These are phyloP conservation scores for Solanum hybrid DNA, from an alignment of 305 asterid genomes.

Conservation along the genomic window DNA sequence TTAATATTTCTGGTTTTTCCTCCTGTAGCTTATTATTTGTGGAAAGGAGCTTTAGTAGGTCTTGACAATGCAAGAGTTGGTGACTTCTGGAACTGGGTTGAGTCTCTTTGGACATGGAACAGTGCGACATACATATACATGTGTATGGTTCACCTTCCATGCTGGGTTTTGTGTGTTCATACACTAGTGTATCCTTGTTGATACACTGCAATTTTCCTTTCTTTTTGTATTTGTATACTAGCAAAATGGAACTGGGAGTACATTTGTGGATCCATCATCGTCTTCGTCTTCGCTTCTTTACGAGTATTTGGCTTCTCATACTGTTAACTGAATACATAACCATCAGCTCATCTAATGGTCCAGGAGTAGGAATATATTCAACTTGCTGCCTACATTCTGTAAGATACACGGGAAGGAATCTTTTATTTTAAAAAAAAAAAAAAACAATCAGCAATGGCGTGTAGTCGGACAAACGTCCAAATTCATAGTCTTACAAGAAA, in stretches of 20 bases:
- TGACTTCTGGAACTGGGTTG: slow-evolving; percentile 85
- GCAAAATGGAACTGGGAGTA: neutral
- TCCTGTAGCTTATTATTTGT: slow-evolving; percentile 36
- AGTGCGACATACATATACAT: slow-evolving; percentile 80
- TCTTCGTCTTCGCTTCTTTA: neutral
- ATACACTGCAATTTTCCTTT: slow-evolving; percentile 6
- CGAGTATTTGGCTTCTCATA: neutral
- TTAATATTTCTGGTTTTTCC: slow-evolving; percentile 50
- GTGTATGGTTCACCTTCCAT: slow-evolving; percentile 86
- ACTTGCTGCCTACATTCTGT: neutral
- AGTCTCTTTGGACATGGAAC: slow-evolving; percentile 85
- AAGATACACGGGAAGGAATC: neutral
- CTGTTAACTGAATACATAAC: neutral
- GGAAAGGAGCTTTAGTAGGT: slow-evolving; percentile 51
- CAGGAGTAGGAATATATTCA: neutral
- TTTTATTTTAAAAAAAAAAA: neutral
- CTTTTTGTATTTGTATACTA: slow-evolving; percentile 15
- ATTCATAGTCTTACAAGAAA: neutral
- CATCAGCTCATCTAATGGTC: neutral
- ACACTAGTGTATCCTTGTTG: slow-evolving; percentile 41
- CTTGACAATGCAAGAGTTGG: slow-evolving; percentile 33
- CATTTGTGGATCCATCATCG: neutral
- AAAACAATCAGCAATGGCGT: neutral
- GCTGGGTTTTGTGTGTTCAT: slow-evolving; percentile 75
- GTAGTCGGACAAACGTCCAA: neutral